Evolutionary conservation across 2,329 filamentous ascomycete species (phyloP), one percentile per base, ranked within the genome.

Genomic region (Hymenoscyphus repandus): DNA sequence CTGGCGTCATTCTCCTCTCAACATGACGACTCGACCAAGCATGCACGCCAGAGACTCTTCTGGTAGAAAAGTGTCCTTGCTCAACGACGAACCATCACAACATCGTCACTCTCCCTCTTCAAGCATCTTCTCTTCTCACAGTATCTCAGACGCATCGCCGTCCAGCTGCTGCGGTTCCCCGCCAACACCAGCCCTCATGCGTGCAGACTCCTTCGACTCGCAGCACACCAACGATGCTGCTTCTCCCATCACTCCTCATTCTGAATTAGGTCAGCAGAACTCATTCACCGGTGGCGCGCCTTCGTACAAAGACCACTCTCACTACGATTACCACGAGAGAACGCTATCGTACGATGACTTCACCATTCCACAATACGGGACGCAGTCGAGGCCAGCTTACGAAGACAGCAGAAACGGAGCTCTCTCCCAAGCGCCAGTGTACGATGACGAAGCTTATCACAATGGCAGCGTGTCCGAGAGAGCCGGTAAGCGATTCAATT

Each of bases 401-500:
- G 22, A 12, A 15, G 53, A 60, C 2, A 37, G 33, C 30, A 51
- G 30, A 27, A 38, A 37, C 4, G n/a, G n/a, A n/a, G 22, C 45
- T 2, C 60, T 53, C 33, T 34, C 52, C 18, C 56, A 62, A 18
- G 45, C 56, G 10, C 55, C 55, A 12, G 41, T 54, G 17, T 61
- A 55, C 45, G 58, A 59, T 3, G 62, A 63, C 5, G 62, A 62
- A 6, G 27, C 45, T 9, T 58, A 59, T 20, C 50, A 49, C 10
- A 46, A 44, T 37, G 38, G 45, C 13, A 53, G 47, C 40, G 39
- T 45, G 2, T 43, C 47, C 13, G 57, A 60, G 11, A 49, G 53
- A 39, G 59, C 52, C 3, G 41, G 54, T 5, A 90, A 84, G 79
- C 78, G 84, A 51, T 90, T 88, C 61, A 85, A 85, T 1, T 90